phyloP scores from a whole-genome alignment of 148 eudicot species.

The Vaccinium darrowii region DNA sequence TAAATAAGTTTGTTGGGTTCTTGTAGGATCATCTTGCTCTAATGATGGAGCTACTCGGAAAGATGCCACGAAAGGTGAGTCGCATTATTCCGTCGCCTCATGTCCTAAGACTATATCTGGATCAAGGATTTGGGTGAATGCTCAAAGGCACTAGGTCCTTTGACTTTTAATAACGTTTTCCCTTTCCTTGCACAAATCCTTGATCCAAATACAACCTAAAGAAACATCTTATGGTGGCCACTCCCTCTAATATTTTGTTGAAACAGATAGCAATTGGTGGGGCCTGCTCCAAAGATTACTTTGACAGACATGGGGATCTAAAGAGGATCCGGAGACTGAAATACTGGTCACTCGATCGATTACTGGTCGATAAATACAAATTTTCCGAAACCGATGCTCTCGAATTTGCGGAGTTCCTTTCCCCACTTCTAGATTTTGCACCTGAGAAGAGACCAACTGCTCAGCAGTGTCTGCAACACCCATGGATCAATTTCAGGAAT shows the following conservation, averaged over 20 bases:
- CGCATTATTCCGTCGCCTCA: neutral
- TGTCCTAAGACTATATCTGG: neutral
- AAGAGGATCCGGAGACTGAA: constrained; percentile 92
- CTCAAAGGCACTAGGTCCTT: neutral
- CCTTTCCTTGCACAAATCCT: neutral
- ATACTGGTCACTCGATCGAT: constrained; percentile 58
- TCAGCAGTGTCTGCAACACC: constrained; percentile 78
- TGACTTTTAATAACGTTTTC: neutral
- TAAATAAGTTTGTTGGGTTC: constrained; percentile 8
- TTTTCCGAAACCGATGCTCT: constrained; percentile 61
- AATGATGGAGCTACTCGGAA: constrained; percentile 96
- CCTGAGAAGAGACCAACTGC: constrained; percentile 96
- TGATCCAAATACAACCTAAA: neutral
- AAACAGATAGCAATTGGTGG: constrained; percentile 78
- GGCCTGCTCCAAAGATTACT: constrained; percentile 77
- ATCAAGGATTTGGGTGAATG: constrained; percentile 4
- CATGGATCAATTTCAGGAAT: constrained; percentile 59
- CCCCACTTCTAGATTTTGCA: constrained; percentile 80
- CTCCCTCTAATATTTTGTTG: constrained; percentile 16
- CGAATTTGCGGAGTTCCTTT: constrained; percentile 72
- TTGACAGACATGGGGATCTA: constrained; percentile 86
- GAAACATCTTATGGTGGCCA: no score
- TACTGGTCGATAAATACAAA: constrained; percentile 65
- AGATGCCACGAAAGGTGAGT: constrained; percentile 93
- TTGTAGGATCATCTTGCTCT: constrained; percentile 94